phyloP scores from a whole-genome alignment of 371 early-diverging fungal genomes.

The Mortierella polycephala region DNA sequence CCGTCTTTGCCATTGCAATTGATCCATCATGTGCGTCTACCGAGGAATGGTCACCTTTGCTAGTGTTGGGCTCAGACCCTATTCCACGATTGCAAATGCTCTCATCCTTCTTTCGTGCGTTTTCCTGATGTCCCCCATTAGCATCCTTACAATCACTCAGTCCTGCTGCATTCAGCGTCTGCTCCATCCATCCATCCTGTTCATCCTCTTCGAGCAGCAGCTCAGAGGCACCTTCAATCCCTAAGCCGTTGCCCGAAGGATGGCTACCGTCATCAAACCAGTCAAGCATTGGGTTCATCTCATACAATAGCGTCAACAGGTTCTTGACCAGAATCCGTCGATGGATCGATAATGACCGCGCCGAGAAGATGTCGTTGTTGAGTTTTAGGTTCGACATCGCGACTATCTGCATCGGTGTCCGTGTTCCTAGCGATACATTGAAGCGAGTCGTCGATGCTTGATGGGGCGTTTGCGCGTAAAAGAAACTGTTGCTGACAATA shows the following conservation, averaged over 20 bases:
- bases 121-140: no score
- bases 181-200: constrained; percentile 27
- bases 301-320: constrained; percentile 27
- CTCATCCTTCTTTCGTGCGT: background rate
- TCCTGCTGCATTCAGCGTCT: constrained; percentile 17
- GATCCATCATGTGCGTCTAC: no score
- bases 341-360: constrained; percentile 35
- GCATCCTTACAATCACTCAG: constrained; percentile 1
- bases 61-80: background rate
- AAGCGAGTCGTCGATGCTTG: background rate
- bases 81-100: background rate
- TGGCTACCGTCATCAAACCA: constrained; percentile 22
- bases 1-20: no score
- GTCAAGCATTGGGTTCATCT: constrained; percentile 30
- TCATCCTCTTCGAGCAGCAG: constrained; percentile 9
- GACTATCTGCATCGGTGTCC: constrained; percentile 21
- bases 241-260: background rate
- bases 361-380: constrained; percentile 32
- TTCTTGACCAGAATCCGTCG: constrained; percentile 42
- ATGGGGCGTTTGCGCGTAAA: background rate
- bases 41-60: no score
- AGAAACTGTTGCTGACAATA: constrained; percentile 1
- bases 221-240: constrained; percentile 4
- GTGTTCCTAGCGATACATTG: constrained; percentile 20
- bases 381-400: constrained; percentile 36